Evolutionary conservation across 345 rosid genomes (phyloP).

Genomic region (Brassica incana): DNA sequence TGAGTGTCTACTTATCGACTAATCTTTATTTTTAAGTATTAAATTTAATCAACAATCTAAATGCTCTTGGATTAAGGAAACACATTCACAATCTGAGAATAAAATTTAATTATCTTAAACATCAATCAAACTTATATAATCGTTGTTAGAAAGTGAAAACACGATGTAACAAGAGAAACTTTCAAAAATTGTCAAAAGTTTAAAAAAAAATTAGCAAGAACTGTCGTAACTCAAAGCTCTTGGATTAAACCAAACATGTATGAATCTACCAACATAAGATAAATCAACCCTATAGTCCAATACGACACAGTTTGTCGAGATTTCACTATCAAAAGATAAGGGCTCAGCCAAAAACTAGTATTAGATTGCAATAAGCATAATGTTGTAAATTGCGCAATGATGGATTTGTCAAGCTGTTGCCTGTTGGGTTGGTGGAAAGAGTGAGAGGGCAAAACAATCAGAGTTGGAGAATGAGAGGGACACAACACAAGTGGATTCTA

Average conservation of each 20-base stretch:
- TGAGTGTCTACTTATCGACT: background rate
- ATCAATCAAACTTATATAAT: background rate
- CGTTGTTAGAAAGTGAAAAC: background rate
- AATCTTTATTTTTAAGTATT: background rate
- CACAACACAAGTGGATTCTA: slow-evolving; percentile 31
- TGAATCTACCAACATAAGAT: background rate
- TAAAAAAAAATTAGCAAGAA: too few relatives aligned
- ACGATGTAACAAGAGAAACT: background rate
- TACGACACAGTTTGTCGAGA: background rate
- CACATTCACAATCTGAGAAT: background rate
- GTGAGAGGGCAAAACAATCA: slow-evolving; percentile 28
- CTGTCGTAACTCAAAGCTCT: background rate
- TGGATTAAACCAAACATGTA: background rate
- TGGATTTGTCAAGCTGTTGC: slow-evolving; percentile 22
- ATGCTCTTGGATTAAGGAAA: background rate
- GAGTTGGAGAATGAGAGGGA: slow-evolving; percentile 32
- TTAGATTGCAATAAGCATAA: slow-evolving; percentile 7
- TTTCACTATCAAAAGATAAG: slow-evolving; percentile 28
- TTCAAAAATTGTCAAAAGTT: background rate
- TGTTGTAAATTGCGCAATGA: slow-evolving; percentile 13
- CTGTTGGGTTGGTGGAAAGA: slow-evolving; percentile 33
- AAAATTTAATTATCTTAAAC: background rate
- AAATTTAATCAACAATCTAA: background rate
- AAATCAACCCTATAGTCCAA: background rate
- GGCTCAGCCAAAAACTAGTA: background rate